Evolutionary conservation across 2,329 filamentous ascomycete species (phyloP).

Genomic region (Penicillium sp.): DNA sequence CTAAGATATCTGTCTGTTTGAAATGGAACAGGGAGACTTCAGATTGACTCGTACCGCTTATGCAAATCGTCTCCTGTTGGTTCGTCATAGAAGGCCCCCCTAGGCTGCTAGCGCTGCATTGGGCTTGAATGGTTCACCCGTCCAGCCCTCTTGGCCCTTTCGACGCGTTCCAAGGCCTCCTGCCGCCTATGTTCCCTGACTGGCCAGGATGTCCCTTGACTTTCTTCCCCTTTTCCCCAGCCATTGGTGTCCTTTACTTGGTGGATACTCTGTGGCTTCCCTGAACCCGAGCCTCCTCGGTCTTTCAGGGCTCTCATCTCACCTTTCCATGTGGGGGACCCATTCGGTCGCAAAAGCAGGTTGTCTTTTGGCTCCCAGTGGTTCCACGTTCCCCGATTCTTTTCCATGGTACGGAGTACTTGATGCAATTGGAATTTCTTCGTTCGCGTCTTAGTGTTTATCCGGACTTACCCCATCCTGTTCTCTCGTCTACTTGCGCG

Average conservation of each 20-base stretch:
- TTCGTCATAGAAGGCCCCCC: conserved; percentile 12
- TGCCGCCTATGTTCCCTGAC: conserved; percentile 22
- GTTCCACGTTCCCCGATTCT: conserved; percentile 15
- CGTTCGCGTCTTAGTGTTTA: not conserved
- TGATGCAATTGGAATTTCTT: conserved; percentile 9
- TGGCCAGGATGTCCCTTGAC: conserved; percentile 28
- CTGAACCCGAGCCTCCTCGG: conserved; percentile 19
- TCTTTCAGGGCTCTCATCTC: conserved; percentile 20
- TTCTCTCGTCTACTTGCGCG: not conserved
- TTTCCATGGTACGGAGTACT: conserved; percentile 4
- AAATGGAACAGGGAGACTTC: conserved; percentile 1
- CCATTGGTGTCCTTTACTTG: conserved; percentile 17
- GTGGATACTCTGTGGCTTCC: conserved; percentile 4
- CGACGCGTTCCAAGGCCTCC: conserved; percentile 28
- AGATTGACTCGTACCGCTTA: conserved; percentile 19
- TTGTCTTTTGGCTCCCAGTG: conserved; percentile 10
- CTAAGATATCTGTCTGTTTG: no score
- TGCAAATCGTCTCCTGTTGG: conserved; percentile 14
- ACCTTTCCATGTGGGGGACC: conserved; percentile 20
- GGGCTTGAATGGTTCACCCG: conserved; percentile 14
- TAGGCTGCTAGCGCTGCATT: conserved; percentile 14
- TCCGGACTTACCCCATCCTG: not conserved
- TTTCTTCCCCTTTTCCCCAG: conserved; percentile 15
- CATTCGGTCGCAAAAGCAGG: conserved; percentile 21
- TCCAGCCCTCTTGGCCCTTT: conserved; percentile 2